Conservation (phyloP, 306 rosid genomes). For the Vigna trinervia region DNA sequence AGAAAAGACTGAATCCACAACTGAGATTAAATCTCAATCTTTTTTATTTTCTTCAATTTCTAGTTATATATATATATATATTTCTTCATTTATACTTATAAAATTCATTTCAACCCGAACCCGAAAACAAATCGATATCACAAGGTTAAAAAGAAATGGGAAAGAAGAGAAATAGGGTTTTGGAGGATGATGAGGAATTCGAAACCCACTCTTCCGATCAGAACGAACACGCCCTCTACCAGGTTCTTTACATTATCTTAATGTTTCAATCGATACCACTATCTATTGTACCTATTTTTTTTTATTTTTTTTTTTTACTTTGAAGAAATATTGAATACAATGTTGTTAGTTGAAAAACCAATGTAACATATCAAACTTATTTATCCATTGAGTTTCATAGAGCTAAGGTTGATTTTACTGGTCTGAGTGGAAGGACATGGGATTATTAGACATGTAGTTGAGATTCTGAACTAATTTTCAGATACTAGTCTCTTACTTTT, state of each 20-base stretch:
- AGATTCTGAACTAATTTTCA: not conserved
- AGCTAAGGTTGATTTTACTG: not conserved
- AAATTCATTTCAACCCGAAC: conserved; percentile 3
- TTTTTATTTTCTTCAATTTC: not conserved
- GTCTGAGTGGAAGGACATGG: not conserved
- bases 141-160: conserved; percentile 48
- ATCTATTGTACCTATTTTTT: not conserved
- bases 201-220: conserved; percentile 34
- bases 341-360: not conserved
- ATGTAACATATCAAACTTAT: not conserved
- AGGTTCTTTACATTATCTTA: conserved; percentile 42
- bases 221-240: conserved; percentile 60
- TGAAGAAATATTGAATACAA: not conserved
- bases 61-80: not conserved
- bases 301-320: not conserved
- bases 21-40: not conserved
- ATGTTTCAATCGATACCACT: not conserved
- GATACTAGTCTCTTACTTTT: not conserved
- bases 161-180: conserved; percentile 70
- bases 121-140: not conserved
- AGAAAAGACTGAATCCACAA: not conserved
- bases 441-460: not conserved
- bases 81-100: not conserved
- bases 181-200: conserved; percentile 55
- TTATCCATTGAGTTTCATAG: not conserved